A percentile compares a stretch with the other conserved stretches of the same genome.
Evolutionary conservation across 352 stramenopile species (phyloP).

Genomic region (Globisporangium carolinianum): DNA sequence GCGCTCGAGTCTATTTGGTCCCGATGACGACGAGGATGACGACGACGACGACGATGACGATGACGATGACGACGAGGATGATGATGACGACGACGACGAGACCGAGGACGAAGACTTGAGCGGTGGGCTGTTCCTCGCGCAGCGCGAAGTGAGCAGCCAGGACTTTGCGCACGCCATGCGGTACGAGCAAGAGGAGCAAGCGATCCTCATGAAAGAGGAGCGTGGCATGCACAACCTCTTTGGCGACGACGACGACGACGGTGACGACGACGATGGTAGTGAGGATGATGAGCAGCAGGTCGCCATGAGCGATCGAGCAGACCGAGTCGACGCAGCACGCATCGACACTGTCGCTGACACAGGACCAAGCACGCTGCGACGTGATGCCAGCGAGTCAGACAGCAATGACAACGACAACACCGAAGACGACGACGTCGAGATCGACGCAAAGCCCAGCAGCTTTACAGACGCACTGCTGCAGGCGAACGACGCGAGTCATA

Average conservation of each 20-base stretch:
- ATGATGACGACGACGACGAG: conserved; percentile 5
- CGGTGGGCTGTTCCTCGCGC: not conserved
- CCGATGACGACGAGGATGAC: conserved; percentile 3
- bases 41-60: conserved; percentile 7
- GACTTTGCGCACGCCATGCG: conserved; percentile 11
- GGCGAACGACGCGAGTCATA: not conserved
- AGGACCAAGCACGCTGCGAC: no score
- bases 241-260: conserved; percentile 1
- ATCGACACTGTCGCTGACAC: not conserved
- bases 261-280: not conserved
- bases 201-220: conserved; percentile 8
- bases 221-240: conserved; percentile 5
- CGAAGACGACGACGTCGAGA: not conserved
- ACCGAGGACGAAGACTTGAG: conserved; percentile 6
- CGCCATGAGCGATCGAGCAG: no score
- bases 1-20: not conserved
- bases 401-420: conserved; percentile 6
- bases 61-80: conserved; percentile 5
- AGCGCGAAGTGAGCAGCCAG: conserved; percentile 2
- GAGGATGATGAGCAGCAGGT: conserved; percentile 1
- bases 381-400: not conserved
- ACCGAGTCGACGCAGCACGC: not conserved
- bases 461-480: conserved; percentile 3
- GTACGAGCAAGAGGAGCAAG: conserved; percentile 12
- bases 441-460: conserved; percentile 3